A percentile compares a stretch with the other conserved stretches of the same genome.
These are phyloP conservation scores for Fusarium tricinctum DNA, from an alignment of 2,329 filamentous ascomycete species.

Conservation along the genomic window DNA sequence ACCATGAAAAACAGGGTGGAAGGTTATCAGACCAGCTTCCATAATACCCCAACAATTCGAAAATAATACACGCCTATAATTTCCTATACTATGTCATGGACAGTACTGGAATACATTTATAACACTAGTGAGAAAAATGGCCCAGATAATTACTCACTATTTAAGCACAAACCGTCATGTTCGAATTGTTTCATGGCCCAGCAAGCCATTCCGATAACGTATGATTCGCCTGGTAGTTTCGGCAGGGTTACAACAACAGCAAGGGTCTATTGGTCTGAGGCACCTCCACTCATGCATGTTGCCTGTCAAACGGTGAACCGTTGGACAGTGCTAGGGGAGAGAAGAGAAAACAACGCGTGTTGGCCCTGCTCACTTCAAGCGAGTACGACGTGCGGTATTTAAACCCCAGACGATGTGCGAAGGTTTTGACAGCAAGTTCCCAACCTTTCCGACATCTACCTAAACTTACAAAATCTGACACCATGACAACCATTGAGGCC, in stretches of 20 bases:
- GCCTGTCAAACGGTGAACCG: neutral
- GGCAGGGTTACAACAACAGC: neutral
- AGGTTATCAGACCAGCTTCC: no score
- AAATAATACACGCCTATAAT: no score
- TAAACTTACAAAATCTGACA: neutral
- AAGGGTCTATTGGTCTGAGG: neutral
- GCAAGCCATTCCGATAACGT: no score
- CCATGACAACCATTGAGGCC: conserved; percentile 29
- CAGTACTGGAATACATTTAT: no score
- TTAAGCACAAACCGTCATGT: no score
- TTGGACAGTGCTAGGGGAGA: neutral
- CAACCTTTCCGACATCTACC: neutral
- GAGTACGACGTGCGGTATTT: conserved; percentile 15
- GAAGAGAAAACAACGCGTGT: conserved; percentile 21
- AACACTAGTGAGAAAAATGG: no score
- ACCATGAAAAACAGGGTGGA: no score
- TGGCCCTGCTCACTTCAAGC: neutral
- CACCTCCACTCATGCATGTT: conserved; percentile 10
- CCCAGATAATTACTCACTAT: no score
- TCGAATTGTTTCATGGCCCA: no score
- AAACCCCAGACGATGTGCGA: neutral
- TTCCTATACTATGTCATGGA: no score
- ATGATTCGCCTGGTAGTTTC: no score
- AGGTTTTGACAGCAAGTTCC: neutral
- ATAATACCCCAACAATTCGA: no score